phyloP scores from a whole-genome alignment of 1,284 basidiomycete species.

The Trametes pubescens region DNA sequence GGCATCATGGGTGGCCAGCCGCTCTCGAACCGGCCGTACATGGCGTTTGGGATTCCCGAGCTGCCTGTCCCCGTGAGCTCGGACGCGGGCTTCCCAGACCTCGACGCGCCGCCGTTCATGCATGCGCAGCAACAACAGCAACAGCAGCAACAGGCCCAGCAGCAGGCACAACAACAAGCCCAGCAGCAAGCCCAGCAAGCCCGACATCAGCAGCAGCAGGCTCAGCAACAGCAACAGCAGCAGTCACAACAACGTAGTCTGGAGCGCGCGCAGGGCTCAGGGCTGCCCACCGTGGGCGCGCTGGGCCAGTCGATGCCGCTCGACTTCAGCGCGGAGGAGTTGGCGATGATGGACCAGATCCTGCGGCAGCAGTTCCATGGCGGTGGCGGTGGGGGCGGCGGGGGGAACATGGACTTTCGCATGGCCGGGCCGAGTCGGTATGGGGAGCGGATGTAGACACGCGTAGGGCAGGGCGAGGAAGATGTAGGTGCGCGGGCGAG shows the following conservation, averaged over 20 bases:
- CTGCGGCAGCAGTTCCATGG: constrained; percentile 35
- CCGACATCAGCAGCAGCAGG: constrained; percentile 2
- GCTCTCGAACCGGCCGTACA: constrained; percentile 36
- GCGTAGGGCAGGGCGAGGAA: background rate
- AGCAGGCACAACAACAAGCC: background rate
- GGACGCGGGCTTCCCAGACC: constrained; percentile 25
- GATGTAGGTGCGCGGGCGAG: background rate
- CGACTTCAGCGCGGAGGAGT: constrained; percentile 40
- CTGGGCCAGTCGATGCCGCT: constrained; percentile 32
- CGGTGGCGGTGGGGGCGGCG: constrained; percentile 4
- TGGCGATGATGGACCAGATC: constrained; percentile 43
- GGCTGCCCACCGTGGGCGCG: constrained; percentile 18
- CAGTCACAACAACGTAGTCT: background rate
- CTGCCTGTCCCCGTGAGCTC: constrained; percentile 20
- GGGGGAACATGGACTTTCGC: constrained; percentile 20
- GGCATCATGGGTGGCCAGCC: constrained; percentile 34
- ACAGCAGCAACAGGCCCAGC: constrained; percentile 4
- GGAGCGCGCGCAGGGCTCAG: background rate
- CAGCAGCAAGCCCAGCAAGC: constrained; percentile 5
- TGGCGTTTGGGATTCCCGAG: constrained; percentile 39
- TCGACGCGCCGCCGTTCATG: constrained; percentile 33
- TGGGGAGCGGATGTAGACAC: constrained; percentile 11
- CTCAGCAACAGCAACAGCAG: background rate
- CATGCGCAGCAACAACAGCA: constrained; percentile 17
- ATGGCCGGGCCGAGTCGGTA: constrained; percentile 21